Evolutionary conservation across 768 basidiomycete genomes (phyloP), one percentile per base, ranked within the genome.

Genomic region (Trametes cingulata): DNA sequence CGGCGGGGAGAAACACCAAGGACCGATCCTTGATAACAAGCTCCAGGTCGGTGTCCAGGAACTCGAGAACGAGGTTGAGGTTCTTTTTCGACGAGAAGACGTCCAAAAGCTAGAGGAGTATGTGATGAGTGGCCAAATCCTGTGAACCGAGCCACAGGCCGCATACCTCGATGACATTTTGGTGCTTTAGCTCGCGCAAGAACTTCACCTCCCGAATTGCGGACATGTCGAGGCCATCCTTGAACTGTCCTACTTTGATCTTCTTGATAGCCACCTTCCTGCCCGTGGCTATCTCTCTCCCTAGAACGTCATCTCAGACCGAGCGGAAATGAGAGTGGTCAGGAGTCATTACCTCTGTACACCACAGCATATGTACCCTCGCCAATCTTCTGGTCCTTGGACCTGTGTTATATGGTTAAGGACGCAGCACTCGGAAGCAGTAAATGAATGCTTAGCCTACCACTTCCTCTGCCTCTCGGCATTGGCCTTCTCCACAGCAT

Each of bases 181-280:
- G 90, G 77, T 99, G 97, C 60, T 85, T 87, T 41, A 99, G 75
- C 73, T 99, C 97, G 37, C 95, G 87, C 58, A 99, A 79, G 72
- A 95, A 98, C 74, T 97, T 98, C 69, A 99, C 95, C 76, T 99
- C 97, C 14, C 97, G 88, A 57, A 99, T 88, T 58, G 97, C 97
- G 62, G 94, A 96, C 95, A 99, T 98, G 75, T 98, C 96, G 35
- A 99, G 82, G 13, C 97, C 97, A 75, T 98, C 97, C 72, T 95
- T 96, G 80, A 96, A 95, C 67, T 91, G 91, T 5, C 95, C 94
- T 14, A 95, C 89, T 69, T 96, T 96, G 66, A 97, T 96, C 76
- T 98, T 98, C 79, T 99, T 99, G 67, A 99, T 96, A 57, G 97
- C 97, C 0, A 98, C 87, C 74, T 88, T 90, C n/a, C 86, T 79